Evolutionary conservation across 352 stramenopile genomes (phyloP).

Genomic region (Globisporangium cederbergense): DNA sequence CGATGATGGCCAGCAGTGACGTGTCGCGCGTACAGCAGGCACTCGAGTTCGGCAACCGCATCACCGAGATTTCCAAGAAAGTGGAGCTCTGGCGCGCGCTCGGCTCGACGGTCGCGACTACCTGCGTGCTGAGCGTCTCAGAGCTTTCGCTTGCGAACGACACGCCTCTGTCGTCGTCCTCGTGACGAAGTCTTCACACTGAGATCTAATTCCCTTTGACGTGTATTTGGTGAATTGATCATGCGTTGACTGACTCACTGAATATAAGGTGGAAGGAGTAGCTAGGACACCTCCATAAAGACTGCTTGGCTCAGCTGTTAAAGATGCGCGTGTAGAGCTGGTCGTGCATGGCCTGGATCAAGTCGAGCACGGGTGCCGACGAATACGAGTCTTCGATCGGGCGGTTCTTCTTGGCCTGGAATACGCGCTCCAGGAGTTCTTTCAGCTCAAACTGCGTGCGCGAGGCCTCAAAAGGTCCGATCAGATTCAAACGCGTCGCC

Average conservation of each 20-base stretch:
- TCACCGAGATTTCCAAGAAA: constrained; percentile 39
- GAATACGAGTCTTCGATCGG: constrained; percentile 66
- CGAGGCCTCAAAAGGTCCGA: constrained; percentile 69
- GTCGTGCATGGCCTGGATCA: constrained; percentile 83
- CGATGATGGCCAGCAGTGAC: background rate
- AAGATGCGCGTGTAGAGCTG: constrained; percentile 89
- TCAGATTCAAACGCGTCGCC: constrained; percentile 75
- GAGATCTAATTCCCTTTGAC: background rate
- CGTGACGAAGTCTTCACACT: background rate
- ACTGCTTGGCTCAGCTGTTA: constrained; percentile 44
- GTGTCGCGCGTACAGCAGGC: constrained; percentile 26
- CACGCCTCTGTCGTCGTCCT: background rate
- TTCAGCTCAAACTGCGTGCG: constrained; percentile 59
- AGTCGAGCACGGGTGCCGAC: constrained; percentile 71
- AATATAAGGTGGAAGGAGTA: background rate
- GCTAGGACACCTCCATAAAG: background rate
- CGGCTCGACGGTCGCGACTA: constrained; percentile 24
- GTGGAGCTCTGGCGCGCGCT: constrained; percentile 34
- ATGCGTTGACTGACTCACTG: background rate
- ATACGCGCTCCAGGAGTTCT: constrained; percentile 49
- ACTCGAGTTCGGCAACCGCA: constrained; percentile 26
- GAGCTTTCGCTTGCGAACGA: constrained; percentile 15
- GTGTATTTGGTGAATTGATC: too few species aligned
- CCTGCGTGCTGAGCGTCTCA: constrained; percentile 24
- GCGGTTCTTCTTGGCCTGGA: constrained; percentile 64